Conservation (phyloP, 2,329 filamentous ascomycete species). For the Scopulariopsis brevicaulis region DNA sequence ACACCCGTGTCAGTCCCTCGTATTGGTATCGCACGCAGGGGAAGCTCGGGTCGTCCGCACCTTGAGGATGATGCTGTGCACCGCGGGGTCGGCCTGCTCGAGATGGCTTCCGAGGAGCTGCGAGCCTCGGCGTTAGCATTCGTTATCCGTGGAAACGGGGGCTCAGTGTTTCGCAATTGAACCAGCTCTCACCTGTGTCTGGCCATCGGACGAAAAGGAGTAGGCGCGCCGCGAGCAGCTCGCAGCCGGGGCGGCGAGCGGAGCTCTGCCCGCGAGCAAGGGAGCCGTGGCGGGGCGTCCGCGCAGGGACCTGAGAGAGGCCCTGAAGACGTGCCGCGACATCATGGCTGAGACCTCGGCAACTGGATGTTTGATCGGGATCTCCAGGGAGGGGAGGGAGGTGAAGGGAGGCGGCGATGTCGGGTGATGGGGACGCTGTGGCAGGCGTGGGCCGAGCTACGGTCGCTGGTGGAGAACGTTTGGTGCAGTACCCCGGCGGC, state of each 20-base stretch:
- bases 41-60: conserved; percentile 33
- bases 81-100: conserved; percentile 72
- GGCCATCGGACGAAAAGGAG: conserved; percentile 38
- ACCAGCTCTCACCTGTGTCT: conserved; percentile 42
- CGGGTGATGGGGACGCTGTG: neutral
- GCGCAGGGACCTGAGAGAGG: neutral
- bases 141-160: neutral
- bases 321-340: conserved; percentile 2
- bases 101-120: conserved; percentile 73
- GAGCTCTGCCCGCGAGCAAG: neutral
- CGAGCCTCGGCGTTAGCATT: neutral
- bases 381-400: neutral
- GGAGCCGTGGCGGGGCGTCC: neutral
- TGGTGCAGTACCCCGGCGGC: neutral
- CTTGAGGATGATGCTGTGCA: conserved; percentile 86
- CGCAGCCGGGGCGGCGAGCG: neutral
- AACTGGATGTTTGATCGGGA: neutral
- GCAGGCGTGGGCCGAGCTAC: neutral
- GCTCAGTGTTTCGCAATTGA: too few species aligned
- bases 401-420: neutral
- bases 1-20: neutral
- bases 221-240: conserved; percentile 19
- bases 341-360: neutral
- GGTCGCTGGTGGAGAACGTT: neutral
- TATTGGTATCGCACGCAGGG: neutral